Evolutionary conservation across 768 basidiomycete species (phyloP).

Genomic region (Naganishia friedmannii): DNA sequence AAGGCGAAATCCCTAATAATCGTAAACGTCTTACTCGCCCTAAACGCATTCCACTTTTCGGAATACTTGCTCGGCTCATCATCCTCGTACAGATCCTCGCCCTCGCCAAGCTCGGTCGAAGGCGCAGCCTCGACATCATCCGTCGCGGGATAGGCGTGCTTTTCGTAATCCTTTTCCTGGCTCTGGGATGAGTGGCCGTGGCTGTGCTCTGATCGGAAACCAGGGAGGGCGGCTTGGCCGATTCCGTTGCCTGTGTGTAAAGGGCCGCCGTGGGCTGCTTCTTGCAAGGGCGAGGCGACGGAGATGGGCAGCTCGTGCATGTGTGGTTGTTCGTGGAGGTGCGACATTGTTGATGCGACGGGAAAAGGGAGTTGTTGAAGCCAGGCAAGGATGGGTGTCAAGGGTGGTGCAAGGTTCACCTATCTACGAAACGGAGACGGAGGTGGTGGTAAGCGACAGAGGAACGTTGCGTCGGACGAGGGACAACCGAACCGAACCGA

Average conservation of each 20-base stretch:
- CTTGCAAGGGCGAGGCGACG: slow-evolving; percentile 17
- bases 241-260: slow-evolving; percentile 9
- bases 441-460: too few species aligned
- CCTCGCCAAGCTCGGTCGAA: slow-evolving; percentile 17
- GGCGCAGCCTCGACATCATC: slow-evolving; percentile 25
- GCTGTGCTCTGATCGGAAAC: too few species aligned
- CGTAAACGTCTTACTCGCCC: neutral
- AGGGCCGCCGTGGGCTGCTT: slow-evolving; percentile 12
- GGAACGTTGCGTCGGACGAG: neutral
- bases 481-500: neutral
- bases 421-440: neutral
- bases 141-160: slow-evolving; percentile 15
- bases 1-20: slow-evolving; percentile 22
- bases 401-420: neutral
- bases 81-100: slow-evolving; percentile 22
- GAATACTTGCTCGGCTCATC: slow-evolving; percentile 15
- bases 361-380: neutral
- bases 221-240: too few species aligned
- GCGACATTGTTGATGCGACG: slow-evolving; percentile 11
- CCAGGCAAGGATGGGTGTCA: neutral
- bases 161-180: slow-evolving; percentile 25
- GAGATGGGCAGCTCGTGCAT: slow-evolving; percentile 23
- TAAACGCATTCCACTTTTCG: slow-evolving; percentile 24
- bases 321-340: neutral
- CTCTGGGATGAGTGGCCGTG: neutral